Base-by-base conservation (phyloP, 2,329 filamentous ascomycete genomes). In the Coniochaeta ligniaria region DNA sequence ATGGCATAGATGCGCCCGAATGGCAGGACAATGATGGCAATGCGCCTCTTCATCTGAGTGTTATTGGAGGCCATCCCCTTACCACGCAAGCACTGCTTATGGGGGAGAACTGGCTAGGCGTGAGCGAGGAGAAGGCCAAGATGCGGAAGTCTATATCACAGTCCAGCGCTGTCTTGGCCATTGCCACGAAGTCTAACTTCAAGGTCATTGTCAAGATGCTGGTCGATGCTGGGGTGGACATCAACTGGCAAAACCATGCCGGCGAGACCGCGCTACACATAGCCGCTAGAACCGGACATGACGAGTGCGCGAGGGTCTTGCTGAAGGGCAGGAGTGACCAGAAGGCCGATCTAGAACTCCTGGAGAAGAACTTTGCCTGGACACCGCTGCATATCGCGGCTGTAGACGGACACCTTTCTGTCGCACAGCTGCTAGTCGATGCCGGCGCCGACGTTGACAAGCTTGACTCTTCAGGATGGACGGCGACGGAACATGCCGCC, bases 21-120 rank as follows among this genome's bases (percentile, higher is more conserved):
- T 98, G 94, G 94, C 94, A 97, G 74, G 95, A 99, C 71, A 84
- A 86, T 22, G 95, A 98, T 69, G 94, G 95, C 20, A 92, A 89
- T 73, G 91, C 93, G 11, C 95, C 95, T 0, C 79, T 99, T 47
- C 94, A 99, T 76, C 83, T 99, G 52, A 92, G 90, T 68, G 94
- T 98, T 28, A 90, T 96, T 56, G 92, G 91, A 47, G 94, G 94
- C 0, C 95, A 99, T 72, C 87, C 91, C 2, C 77, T 93, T 58
- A 96, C 94, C 0, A 97, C 93, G 0, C 85, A 90, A 66, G 84
- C 87, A 17, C 82, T 99, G 4, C 80, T 99, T 0, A 85, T 90
- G 61, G 88, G 91, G 2, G 92, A 96, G 70, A 88, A 88, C 64
- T 92, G 89, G 87, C 81, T 86, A 65, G 88, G 87, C 1, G 75